Base-by-base conservation (phyloP, 2,329 filamentous ascomycete genomes). In the Colletotrichum nymphaeae region DNA sequence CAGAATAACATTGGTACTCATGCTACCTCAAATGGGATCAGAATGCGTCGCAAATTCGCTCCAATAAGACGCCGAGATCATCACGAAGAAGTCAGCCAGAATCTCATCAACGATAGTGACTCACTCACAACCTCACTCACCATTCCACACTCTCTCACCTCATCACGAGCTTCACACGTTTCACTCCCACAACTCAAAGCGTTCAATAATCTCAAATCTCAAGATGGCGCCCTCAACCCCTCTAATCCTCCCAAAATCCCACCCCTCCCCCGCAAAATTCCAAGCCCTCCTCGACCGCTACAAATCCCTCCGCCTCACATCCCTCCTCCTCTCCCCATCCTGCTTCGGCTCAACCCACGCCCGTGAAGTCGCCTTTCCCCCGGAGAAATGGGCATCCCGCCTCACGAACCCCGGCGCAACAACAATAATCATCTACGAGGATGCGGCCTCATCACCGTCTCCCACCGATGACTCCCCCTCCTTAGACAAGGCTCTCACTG, bases 261-360 rank as follows among this genome's bases (percentile, higher is more conserved):
- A 68, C 24, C 14, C 65, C 32, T 64, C 62, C 5, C 46, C 57
- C 12, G 19, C 35, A 4, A 30, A 42, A 52, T 66, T 37, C 19
- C 24, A 46, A 19, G 11, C 37, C 4, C 62, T 70, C 3, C 16
- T 53, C 5, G 6, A 37, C 9, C 56, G 37, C n/a, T 73, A 73
- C 69, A 75, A 73, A 42, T 28, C 37, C 22, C 64, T 73, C 53
- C 73, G 70, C 35, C 73, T 75, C 8, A 9, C 55, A 8, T 66
- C 73, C 9, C 62, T 75, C 28, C 56, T 22, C 28, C 70, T 66
- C 11, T 73, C 70, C 1, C 73, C 73, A 1, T 57, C 60, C 12
- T 59, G 22, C 24, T 75, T 73, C 53, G 70, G 69, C 3, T 69
- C 73, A 3, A 69, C 69, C 2, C 53, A 69, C 35, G 70, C 73